phyloP scores from a whole-genome alignment of 805 yeast genomes.

The Yarrowia hollandica region DNA sequence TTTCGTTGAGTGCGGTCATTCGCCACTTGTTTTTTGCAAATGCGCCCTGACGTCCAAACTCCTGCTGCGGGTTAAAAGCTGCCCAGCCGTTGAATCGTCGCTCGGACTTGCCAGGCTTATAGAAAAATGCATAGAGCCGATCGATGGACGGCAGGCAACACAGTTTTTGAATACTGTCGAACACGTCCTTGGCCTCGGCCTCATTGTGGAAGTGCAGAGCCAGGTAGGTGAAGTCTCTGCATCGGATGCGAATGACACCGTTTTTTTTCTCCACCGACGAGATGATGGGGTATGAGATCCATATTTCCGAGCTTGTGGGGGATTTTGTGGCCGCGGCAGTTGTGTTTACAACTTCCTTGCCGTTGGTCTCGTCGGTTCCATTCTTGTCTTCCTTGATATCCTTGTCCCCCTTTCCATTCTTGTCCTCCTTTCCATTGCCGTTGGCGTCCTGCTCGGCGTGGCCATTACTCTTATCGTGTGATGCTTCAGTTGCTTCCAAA shows the following conservation, averaged over 20 bases:
- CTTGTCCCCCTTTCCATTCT: background rate
- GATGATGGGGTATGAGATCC: conserved; percentile 90
- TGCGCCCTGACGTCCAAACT: conserved; percentile 72
- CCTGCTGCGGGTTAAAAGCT: conserved; percentile 59
- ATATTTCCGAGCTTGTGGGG: conserved; percentile 53
- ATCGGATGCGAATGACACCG: conserved; percentile 64
- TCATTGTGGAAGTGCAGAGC: conserved; percentile 71
- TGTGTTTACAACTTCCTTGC: background rate
- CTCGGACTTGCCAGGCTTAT: conserved; percentile 74
- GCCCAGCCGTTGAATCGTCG: conserved; percentile 67
- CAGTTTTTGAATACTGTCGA: conserved; percentile 65
- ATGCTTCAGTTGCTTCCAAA: background rate
- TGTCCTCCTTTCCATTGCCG: background rate
- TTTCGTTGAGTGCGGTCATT: conserved; percentile 59
- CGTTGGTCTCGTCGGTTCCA: background rate
- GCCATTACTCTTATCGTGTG: too few species aligned
- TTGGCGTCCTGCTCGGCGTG: too few species aligned
- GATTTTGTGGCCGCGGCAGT: conserved; percentile 40
- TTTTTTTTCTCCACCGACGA: conserved; percentile 44
- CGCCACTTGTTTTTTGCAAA: conserved; percentile 62
- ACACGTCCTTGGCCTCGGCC: conserved; percentile 64
- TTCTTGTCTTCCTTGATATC: background rate
- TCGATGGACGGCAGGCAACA: conserved; percentile 56
- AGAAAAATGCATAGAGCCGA: conserved; percentile 77
- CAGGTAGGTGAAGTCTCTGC: conserved; percentile 82